These are phyloP conservation scores for Podospora sp. DNA, from an alignment of 495 filamentous ascomycete species.

Conservation along the genomic window DNA sequence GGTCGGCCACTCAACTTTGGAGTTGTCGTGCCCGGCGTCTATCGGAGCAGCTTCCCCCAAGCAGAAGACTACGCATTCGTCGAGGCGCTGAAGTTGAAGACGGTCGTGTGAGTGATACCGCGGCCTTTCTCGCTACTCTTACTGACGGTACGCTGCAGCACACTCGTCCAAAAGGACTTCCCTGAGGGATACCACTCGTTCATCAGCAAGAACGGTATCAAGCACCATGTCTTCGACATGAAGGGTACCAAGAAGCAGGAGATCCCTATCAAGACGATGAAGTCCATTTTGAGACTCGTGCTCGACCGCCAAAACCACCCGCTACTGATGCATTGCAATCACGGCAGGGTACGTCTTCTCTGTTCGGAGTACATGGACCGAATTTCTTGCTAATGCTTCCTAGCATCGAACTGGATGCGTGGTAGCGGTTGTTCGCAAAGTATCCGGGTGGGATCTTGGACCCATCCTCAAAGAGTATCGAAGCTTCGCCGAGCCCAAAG, in stretches of 20 bases:
- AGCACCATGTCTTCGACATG: constrained; percentile 70
- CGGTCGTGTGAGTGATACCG: constrained; percentile 63
- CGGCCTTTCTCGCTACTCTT: not conserved
- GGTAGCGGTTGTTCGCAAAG: constrained; percentile 69
- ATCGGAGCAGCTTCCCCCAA: constrained; percentile 75
- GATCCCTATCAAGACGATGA: constrained; percentile 64
- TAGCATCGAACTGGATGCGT: constrained; percentile 85
- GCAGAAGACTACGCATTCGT: constrained; percentile 66
- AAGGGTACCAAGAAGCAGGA: constrained; percentile 73
- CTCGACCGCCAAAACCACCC: constrained; percentile 70
- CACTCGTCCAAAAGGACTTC: constrained; percentile 69
- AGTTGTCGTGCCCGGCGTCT: constrained; percentile 65
- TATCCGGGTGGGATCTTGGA: constrained; percentile 59
- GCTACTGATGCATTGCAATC: constrained; percentile 83
- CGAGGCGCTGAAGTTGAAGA: constrained; percentile 65
- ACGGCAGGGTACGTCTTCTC: constrained; percentile 67
- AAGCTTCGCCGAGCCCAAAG: constrained; percentile 66
- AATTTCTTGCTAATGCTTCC: constrained; percentile 18
- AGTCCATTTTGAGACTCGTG: constrained; percentile 63
- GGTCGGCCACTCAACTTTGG: constrained; percentile 67
- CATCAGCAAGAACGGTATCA: constrained; percentile 62
- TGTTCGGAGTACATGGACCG: not conserved
- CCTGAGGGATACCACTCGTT: constrained; percentile 62
- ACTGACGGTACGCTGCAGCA: constrained; percentile 51
- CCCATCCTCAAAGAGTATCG: constrained; percentile 68